These are phyloP conservation scores for Truncatella angustata DNA, from an alignment of 2,329 filamentous ascomycete genomes.

Conservation along the genomic window DNA sequence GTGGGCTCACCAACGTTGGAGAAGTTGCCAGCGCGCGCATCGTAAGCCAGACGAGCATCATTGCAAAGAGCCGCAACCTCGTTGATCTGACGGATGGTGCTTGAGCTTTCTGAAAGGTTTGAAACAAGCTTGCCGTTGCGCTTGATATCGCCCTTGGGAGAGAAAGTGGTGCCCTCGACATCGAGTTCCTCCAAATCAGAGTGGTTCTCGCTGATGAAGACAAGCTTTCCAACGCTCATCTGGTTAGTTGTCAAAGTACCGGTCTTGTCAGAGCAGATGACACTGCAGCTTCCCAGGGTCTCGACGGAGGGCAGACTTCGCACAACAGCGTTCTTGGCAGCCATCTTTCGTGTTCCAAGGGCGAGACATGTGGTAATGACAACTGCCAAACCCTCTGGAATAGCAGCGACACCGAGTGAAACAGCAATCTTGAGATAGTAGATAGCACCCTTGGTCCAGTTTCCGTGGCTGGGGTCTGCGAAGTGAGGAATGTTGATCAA, in stretches of 20 bases:
- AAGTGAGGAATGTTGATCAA: conserved; percentile 98
- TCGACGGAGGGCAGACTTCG: conserved; percentile 95
- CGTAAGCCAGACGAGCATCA: conserved; percentile 79
- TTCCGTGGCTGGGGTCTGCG: conserved; percentile 88
- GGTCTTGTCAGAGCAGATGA: conserved; percentile 99
- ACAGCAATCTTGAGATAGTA: conserved; percentile 99
- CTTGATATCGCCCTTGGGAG: conserved; percentile 74
- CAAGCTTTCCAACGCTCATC: conserved; percentile 95
- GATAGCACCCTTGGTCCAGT: conserved; percentile 94
- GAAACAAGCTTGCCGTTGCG: conserved; percentile 65
- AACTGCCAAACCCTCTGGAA: conserved; percentile 94
- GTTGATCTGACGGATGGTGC: conserved; percentile 75
- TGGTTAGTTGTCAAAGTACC: conserved; percentile 98
- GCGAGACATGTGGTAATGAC: conserved; percentile 99
- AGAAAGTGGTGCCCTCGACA: conserved; percentile 89
- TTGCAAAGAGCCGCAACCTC: conserved; percentile 81
- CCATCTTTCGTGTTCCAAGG: conserved; percentile 97
- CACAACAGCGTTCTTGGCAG: conserved; percentile 95
- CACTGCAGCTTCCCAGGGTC: conserved; percentile 96
- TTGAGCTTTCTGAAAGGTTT: conserved; percentile 68
- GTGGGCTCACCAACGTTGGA: conserved; percentile 91
- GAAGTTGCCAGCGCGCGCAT: conserved; percentile 70
- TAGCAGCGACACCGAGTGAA: conserved; percentile 94
- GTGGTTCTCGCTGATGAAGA: conserved; percentile 75
- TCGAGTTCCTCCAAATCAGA: conserved; percentile 79